phyloP scores from a whole-genome alignment of 495 filamentous ascomycete genomes.

The Trichoderma gamsii region DNA sequence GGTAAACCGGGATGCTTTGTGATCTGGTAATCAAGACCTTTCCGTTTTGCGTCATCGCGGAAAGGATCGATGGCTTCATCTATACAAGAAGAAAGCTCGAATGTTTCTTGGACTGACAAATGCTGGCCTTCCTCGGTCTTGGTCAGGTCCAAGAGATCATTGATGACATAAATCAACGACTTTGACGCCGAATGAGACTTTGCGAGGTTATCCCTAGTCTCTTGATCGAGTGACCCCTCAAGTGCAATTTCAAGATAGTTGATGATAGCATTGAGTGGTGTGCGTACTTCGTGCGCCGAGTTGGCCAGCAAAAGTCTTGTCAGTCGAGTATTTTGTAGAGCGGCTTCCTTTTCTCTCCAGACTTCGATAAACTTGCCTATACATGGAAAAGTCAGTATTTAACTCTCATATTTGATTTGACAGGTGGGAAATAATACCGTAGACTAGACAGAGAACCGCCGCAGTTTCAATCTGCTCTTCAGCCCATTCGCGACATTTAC shows the following conservation, averaged over 20 bases:
- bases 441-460: constrained; percentile 82
- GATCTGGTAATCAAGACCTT: constrained; percentile 63
- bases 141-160: constrained; percentile 88
- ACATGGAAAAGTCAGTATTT: constrained; percentile 18
- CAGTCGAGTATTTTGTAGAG: constrained; percentile 73
- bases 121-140: constrained; percentile 79
- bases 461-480: constrained; percentile 78
- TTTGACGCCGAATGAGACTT: constrained; percentile 94
- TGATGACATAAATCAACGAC: constrained; percentile 91
- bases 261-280: constrained; percentile 91
- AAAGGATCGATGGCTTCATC: constrained; percentile 71
- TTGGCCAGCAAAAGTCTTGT: constrained; percentile 80
- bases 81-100: constrained; percentile 69
- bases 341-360: constrained; percentile 87
- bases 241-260: constrained; percentile 94
- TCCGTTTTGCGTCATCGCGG: constrained; percentile 66
- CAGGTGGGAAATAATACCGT: constrained; percentile 55
- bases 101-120: constrained; percentile 74
- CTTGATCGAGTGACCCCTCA: constrained; percentile 72
- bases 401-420: neutral
- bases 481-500: constrained; percentile 69
- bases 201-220: constrained; percentile 81
- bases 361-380: constrained; percentile 65
- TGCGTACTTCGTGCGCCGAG: constrained; percentile 91
- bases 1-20: constrained; percentile 66